Percentiles rank a stretch among this genome's conserved stretches.
Evolutionary conservation across 345 rosid genomes (phyloP).

Genomic region (Gossypium australe): DNA sequence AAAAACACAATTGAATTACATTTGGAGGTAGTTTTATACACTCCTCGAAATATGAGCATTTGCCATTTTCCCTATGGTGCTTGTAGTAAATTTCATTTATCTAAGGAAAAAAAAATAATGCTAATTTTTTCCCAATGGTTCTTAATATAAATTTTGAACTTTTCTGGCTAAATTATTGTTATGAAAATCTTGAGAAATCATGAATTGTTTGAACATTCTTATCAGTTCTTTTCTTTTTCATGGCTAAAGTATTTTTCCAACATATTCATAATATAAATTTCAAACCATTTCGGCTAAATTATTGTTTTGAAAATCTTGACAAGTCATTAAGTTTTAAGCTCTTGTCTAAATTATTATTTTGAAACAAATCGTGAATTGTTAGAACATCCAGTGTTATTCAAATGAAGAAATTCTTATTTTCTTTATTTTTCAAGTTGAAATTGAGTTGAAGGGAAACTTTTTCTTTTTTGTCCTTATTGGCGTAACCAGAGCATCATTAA

Average conservation of each 20-base stretch:
- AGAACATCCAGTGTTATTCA: not conserved
- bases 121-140: not conserved
- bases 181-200: not conserved
- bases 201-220: not conserved
- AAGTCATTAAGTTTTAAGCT: not conserved
- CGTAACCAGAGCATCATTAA: constrained; percentile 10
- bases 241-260: not conserved
- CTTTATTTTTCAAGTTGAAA: not conserved
- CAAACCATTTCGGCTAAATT: not conserved
- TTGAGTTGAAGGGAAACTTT: not conserved
- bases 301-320: not conserved
- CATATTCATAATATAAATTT: not conserved
- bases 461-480: constrained; percentile 14
- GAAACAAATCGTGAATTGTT: not conserved
- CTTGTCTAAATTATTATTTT: not conserved
- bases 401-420: not conserved
- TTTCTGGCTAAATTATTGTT: not conserved
- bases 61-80: not conserved
- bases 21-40: not conserved
- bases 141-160: too few relatives aligned
- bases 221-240: not conserved
- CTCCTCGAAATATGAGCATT: not conserved
- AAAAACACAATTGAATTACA: not conserved
- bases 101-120: not conserved
- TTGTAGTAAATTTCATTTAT: not conserved